Percentiles rank a stretch among this genome's conserved stretches.
phyloP scores from a whole-genome alignment of 23 red algal genomes.

The Gracilaria caudata region DNA sequence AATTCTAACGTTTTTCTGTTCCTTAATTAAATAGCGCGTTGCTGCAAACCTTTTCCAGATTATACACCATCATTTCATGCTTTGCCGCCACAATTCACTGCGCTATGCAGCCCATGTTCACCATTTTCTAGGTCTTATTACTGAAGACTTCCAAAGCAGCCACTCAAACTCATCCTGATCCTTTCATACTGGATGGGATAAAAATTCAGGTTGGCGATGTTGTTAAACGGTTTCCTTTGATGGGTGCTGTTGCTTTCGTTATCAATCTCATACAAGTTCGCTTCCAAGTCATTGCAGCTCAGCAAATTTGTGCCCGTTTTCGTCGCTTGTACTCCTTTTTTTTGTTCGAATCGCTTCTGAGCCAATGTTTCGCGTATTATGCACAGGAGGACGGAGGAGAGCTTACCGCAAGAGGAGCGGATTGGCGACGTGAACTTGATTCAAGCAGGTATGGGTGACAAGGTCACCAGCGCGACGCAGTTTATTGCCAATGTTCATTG shows the following conservation, averaged over 20 bases:
- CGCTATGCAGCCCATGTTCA: slow-evolving; percentile 78
- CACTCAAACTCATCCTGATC: slow-evolving; percentile 4
- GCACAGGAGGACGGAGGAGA: slow-evolving; percentile 67
- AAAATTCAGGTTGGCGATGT: slow-evolving; percentile 61
- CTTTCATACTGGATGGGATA: background rate
- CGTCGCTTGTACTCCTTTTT: slow-evolving; percentile 67
- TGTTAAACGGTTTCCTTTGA: slow-evolving; percentile 73
- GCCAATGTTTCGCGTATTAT: slow-evolving; percentile 71
- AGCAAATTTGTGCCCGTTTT: slow-evolving; percentile 66
- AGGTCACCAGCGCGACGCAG: slow-evolving; percentile 61
- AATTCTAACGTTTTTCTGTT: too few relatives aligned
- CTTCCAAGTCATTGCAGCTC: slow-evolving; percentile 69
- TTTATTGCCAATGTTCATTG: slow-evolving; percentile 77
- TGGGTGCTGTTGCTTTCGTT: slow-evolving; percentile 76
- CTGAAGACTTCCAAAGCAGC: slow-evolving; percentile 47
- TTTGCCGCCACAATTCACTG: slow-evolving; percentile 70
- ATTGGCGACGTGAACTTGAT: slow-evolving; percentile 76
- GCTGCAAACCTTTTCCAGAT: too few relatives aligned
- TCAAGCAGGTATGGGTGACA: slow-evolving; percentile 79
- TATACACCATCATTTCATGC: slow-evolving; percentile 45
- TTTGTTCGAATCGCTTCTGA: slow-evolving; percentile 76
- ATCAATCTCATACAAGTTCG: slow-evolving; percentile 64
- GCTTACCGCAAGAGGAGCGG: slow-evolving; percentile 74
- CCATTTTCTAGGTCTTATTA: slow-evolving; percentile 92
- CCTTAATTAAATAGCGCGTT: too few relatives aligned